A percentile compares a stretch with the other conserved stretches of the same genome.
Evolutionary conservation across 2,329 filamentous ascomycete genomes (phyloP).

Genomic region (Samsoniella hepiali): DNA sequence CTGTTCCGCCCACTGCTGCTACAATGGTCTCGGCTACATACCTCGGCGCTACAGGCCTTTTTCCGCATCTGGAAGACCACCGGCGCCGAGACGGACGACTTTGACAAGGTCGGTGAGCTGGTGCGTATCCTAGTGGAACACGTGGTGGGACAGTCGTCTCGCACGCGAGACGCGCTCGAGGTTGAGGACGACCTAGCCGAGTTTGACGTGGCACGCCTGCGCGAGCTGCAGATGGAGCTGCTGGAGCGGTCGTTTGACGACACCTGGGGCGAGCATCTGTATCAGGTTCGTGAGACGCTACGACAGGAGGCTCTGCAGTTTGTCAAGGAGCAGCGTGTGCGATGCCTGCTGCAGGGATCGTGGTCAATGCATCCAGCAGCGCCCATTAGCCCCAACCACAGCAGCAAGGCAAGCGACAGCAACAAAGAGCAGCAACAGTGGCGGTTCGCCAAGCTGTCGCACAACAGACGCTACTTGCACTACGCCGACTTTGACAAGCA

Average conservation of each 20-base stretch:
- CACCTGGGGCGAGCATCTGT: constrained; percentile 86
- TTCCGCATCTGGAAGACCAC: constrained; percentile 91
- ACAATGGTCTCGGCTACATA: constrained; percentile 90
- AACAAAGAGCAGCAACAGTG: constrained; percentile 45
- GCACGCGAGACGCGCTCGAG: constrained; percentile 80
- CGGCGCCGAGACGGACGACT: constrained; percentile 78
- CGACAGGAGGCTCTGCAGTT: constrained; percentile 91
- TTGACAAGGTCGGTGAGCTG: constrained; percentile 89
- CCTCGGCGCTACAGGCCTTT: constrained; percentile 79
- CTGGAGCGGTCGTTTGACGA: constrained; percentile 90
- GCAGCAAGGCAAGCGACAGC: constrained; percentile 37
- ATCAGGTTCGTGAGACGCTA: constrained; percentile 86
- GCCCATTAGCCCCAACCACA: constrained; percentile 28
- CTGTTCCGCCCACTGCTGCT: constrained; percentile 83
- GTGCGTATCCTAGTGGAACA: constrained; percentile 87
- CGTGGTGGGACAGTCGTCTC: constrained; percentile 75
- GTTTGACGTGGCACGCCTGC: constrained; percentile 73
- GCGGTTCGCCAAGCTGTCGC: constrained; percentile 83
- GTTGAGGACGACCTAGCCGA: constrained; percentile 86
- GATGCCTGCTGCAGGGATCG: constrained; percentile 80
- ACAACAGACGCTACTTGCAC: constrained; percentile 86
- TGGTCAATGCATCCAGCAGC: constrained; percentile 69
- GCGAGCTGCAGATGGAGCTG: constrained; percentile 89
- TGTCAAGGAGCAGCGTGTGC: constrained; percentile 92
- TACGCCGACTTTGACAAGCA: constrained; percentile 78